These are phyloP conservation scores for Solanum pimpinellifolium DNA, from an alignment of 257 asterid species.

Conservation along the genomic window DNA sequence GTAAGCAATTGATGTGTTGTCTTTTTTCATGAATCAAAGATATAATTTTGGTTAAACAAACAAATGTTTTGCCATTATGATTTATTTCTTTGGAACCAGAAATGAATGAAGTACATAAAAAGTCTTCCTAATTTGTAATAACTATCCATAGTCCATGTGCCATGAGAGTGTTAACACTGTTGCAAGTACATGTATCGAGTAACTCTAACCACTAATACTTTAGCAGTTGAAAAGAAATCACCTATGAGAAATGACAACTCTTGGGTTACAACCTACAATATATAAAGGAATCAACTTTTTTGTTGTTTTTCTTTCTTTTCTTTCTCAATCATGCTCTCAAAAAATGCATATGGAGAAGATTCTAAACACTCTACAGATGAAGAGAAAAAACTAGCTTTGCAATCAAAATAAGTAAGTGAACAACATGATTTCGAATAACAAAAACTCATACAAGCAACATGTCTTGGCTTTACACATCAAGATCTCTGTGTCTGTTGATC, in stretches of 20 bases:
- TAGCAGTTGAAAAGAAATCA: neutral
- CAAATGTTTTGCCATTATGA: neutral
- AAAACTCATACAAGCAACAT: neutral
- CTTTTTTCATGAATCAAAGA: neutral
- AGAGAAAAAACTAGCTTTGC: neutral
- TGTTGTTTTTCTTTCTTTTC: neutral
- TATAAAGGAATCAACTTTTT: neutral
- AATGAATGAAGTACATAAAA: neutral
- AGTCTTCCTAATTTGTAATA: neutral
- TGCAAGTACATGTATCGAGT: neutral
- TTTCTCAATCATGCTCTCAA: neutral
- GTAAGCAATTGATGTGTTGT: neutral
- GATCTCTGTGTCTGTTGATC: constrained; percentile 39
- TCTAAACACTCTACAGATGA: neutral
- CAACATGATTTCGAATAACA: neutral
- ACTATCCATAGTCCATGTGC: neutral
- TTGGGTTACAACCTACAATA: neutral
- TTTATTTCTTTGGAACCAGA: neutral
- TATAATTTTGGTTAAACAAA: neutral
- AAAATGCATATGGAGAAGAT: neutral
- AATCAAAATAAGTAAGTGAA: neutral
- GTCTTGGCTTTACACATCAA: neutral
- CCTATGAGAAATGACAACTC: neutral
- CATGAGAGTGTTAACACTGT: neutral
- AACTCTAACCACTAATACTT: neutral